Conservation (phyloP, 352 stramenopile species). For the Pythium folliculosum region DNA sequence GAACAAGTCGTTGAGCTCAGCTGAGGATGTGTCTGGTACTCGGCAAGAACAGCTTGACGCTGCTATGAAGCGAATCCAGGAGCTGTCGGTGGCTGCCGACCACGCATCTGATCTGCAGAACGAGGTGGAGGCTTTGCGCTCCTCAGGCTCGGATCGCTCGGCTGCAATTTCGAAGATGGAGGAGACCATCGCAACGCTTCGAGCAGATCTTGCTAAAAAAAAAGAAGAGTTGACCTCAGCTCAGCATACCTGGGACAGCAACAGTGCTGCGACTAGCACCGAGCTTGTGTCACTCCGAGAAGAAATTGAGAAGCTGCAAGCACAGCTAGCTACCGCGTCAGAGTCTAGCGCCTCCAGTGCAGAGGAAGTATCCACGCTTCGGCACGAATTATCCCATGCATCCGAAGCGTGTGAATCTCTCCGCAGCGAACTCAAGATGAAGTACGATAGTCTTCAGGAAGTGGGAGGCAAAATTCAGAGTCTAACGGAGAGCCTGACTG, state of each 20-base stretch:
- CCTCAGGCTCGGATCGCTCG: neutral
- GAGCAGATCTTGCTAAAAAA: neutral
- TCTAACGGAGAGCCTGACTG: neutral
- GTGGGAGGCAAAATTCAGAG: neutral
- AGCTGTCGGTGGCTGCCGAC: neutral
- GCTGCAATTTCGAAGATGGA: neutral
- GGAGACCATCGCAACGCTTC: neutral
- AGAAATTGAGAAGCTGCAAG: neutral
- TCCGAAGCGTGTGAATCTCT: neutral
- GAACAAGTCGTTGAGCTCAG: neutral
- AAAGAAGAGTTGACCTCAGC: slow-evolving; percentile 7
- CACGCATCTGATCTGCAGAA: slow-evolving; percentile 5
- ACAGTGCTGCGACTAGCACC: neutral
- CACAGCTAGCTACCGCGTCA: neutral
- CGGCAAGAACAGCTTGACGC: slow-evolving; percentile 1
- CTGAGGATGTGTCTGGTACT: neutral
- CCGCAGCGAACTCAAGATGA: slow-evolving; percentile 1
- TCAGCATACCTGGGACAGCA: neutral
- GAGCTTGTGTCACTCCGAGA: neutral
- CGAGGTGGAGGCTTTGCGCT: slow-evolving; percentile 6
- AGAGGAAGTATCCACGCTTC: neutral
- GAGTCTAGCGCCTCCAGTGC: neutral
- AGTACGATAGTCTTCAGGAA: neutral
- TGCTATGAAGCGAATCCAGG: slow-evolving; percentile 5
- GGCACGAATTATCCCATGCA: neutral